phyloP scores from a whole-genome alignment of 768 basidiomycete genomes.

The Tricholoma matsutake region DNA sequence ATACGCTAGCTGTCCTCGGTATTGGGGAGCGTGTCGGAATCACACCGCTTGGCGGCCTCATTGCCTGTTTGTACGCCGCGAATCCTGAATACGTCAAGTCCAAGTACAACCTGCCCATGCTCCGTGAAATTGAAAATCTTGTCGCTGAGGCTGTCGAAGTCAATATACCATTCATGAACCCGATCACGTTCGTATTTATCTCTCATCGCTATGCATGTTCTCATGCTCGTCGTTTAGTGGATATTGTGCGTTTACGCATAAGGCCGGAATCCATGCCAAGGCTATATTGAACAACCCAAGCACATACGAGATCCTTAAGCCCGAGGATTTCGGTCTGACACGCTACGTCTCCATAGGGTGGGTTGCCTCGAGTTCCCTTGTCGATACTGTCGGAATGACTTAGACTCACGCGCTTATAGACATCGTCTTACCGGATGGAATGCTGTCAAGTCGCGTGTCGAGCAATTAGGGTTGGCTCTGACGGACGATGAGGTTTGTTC shows the following conservation, averaged over 20 bases:
- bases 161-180: slow-evolving; percentile 96
- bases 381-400: not conserved
- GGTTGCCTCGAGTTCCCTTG: slow-evolving; percentile 18
- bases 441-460: slow-evolving; percentile 98
- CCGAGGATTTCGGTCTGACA: slow-evolving; percentile 96
- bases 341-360: slow-evolving; percentile 97
- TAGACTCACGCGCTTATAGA: slow-evolving; percentile 31
- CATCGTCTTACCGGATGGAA: slow-evolving; percentile 99
- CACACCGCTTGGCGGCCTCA: slow-evolving; percentile 94
- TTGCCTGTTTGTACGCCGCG: slow-evolving; percentile 95
- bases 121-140: slow-evolving; percentile 97
- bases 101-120: slow-evolving; percentile 98
- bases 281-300: slow-evolving; percentile 99
- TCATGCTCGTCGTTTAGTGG: slow-evolving; percentile 53
- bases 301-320: slow-evolving; percentile 99
- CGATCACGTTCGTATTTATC: slow-evolving; percentile 64
- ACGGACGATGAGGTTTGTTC: slow-evolving; percentile 79
- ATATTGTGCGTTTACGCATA: slow-evolving; percentile 99
- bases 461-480: slow-evolving; percentile 88
- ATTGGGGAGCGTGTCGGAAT: slow-evolving; percentile 99
- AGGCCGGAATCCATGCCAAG: slow-evolving; percentile 99
- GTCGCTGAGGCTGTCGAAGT: slow-evolving; percentile 99
- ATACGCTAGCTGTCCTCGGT: slow-evolving; percentile 77
- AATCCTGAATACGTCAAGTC: slow-evolving; percentile 98
- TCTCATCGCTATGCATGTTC: not conserved